Percentiles rank a stretch among this genome's conserved stretches.
Evolutionary conservation across 2,329 filamentous ascomycete species (phyloP).

Genomic region (Chaetomium olivaceum): DNA sequence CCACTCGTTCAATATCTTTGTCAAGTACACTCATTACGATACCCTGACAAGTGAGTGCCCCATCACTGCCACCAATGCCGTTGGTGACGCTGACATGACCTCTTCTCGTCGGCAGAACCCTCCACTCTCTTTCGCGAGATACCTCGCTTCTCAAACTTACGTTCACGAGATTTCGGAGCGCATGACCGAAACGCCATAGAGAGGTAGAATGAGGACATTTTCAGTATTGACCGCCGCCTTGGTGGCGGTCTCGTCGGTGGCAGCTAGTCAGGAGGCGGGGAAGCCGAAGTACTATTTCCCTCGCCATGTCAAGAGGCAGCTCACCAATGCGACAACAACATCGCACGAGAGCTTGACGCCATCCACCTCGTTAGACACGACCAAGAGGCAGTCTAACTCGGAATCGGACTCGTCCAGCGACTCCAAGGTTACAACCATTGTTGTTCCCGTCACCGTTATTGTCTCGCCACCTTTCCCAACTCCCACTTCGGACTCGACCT

Average conservation of each 20-base stretch:
- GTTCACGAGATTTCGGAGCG: conserved; percentile 14
- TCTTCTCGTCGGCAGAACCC: conserved; percentile 24
- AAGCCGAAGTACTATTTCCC: conserved; percentile 60
- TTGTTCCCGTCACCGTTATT: conserved; percentile 17
- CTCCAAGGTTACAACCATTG: conserved; percentile 14
- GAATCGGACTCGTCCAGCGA: not conserved
- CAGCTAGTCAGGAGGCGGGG: conserved; percentile 43
- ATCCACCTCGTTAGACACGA: conserved; percentile 14
- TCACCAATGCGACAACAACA: conserved; percentile 47
- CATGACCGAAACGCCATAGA: conserved; percentile 27
- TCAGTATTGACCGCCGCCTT: conserved; percentile 52
- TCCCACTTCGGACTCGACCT: not conserved
- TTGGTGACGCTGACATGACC: conserved; percentile 31
- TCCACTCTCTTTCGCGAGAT: conserved; percentile 15
- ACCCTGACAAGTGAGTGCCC: conserved; percentile 51
- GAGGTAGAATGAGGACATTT: conserved; percentile 51
- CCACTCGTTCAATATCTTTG: conserved; percentile 52
- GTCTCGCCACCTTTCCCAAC: conserved; percentile 11
- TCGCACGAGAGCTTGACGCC: conserved; percentile 26
- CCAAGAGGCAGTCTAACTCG: conserved; percentile 10
- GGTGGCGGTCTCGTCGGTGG: conserved; percentile 49
- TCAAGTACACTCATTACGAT: conserved; percentile 62
- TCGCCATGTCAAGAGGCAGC: conserved; percentile 55
- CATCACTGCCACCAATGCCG: conserved; percentile 19
- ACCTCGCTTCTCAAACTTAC: conserved; percentile 9